Evolutionary conservation across 495 filamentous ascomycete genomes (phyloP), one percentile per base, ranked within the genome.

Genomic region (Penicillium herquei): DNA sequence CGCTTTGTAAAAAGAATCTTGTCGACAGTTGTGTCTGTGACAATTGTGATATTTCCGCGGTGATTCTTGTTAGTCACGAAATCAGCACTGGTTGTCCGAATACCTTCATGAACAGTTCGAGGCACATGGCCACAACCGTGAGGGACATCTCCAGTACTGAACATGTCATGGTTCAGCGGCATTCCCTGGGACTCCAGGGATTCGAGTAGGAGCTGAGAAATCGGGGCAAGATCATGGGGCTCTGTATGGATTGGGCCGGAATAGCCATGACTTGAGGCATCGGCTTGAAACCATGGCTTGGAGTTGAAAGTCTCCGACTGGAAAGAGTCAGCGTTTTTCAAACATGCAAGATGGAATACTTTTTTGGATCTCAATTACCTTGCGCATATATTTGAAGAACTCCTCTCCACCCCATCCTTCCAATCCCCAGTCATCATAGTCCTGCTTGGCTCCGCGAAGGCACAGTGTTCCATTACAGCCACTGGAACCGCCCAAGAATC

Each of bases 381-480:
- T 82, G 55, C 60, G 67, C 77, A 82, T 82, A 26, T 69, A 77
- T 4, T 68, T 61, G 55, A 80, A 84, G 47, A 83, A 74, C 35
- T 82, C 76, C 31, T 80, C 70, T 7, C 81, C 79, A 54, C 71
- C 75, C 81, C 80, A 83, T 11, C 77, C 81, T 0, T 77, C 73
- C 44, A 82, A 42, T 1, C 58, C 70, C 83, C 83, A 87, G 57
- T 85, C 81, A 68, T 86, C 81, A 51, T 81, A 88, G 54, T 84
- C 84, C 41, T 80, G 79, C 42, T 79, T 79, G 51, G 67, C 71
- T 17, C 84, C 85, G 9, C 82, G 82, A 37, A 86, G 75, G 63
- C 81, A 84, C n/a, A 83, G 74, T 35, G 79, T 86, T 49, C 82
- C 83, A 68, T 87, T 88, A 54, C 80, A 78, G 13, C 79, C 82